A percentile compares a stretch with the other conserved stretches of the same genome.
phyloP scores from a whole-genome alignment of 2,329 filamentous ascomycete genomes.

The Chaetothyriales sp. region DNA sequence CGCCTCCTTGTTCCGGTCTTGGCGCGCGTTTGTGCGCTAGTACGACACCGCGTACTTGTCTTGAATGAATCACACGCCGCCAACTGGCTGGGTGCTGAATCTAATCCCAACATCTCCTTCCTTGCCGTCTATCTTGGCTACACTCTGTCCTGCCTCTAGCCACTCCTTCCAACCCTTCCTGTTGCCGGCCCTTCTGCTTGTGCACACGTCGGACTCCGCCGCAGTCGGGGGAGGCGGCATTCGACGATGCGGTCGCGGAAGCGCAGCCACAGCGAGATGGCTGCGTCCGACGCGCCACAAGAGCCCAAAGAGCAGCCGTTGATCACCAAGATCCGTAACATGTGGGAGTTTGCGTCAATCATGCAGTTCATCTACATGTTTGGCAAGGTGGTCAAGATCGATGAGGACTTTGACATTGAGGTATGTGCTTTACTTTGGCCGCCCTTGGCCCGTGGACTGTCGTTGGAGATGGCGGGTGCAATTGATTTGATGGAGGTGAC shows the following conservation, averaged over 20 bases:
- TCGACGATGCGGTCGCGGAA: slow-evolving; percentile 31
- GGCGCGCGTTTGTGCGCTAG: background rate
- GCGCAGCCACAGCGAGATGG: slow-evolving; percentile 40
- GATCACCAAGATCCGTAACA: slow-evolving; percentile 60
- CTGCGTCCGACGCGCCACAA: slow-evolving; percentile 32
- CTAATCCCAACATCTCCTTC: slow-evolving; percentile 5
- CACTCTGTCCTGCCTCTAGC: background rate
- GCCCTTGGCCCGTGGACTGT: background rate
- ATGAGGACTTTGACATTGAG: slow-evolving; percentile 78
- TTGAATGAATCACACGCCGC: background rate
- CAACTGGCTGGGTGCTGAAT: background rate
- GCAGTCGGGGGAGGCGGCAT: background rate
- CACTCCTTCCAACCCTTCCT: background rate
- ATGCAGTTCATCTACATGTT: slow-evolving; percentile 91
- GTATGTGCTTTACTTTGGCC: slow-evolving; percentile 36
- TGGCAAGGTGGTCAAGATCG: slow-evolving; percentile 74
- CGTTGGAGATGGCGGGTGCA: background rate
- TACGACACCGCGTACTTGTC: background rate
- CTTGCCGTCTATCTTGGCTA: slow-evolving; percentile 3
- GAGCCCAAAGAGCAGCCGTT: slow-evolving; percentile 28
- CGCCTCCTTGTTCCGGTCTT: background rate
- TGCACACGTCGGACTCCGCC: background rate
- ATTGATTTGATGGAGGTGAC: slow-evolving; percentile 2
- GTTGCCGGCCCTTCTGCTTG: slow-evolving; percentile 14
- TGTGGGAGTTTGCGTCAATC: slow-evolving; percentile 90